phyloP scores from a whole-genome alignment of 2,329 filamentous ascomycete genomes.

The Didymella pinodella region DNA sequence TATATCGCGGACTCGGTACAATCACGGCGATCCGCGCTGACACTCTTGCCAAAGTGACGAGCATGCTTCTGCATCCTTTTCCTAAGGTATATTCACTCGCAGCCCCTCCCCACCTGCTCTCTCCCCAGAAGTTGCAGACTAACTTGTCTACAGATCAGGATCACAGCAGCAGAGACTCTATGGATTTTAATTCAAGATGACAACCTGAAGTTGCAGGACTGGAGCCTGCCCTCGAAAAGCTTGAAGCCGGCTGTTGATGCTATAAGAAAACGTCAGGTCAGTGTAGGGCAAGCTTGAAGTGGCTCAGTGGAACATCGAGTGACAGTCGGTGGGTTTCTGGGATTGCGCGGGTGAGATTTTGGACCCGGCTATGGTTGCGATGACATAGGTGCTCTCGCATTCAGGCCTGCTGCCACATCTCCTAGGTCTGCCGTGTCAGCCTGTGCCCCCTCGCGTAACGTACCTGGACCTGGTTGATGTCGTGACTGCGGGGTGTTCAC shows the following conservation, averaged over 20 bases:
- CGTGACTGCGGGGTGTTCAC: conserved; percentile 3
- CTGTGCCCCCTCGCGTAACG: conserved; percentile 2
- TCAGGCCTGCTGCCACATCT: neutral
- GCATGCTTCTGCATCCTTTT: conserved; percentile 82
- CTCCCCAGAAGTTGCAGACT: neutral
- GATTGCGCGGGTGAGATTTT: neutral
- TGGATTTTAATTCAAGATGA: conserved; percentile 50
- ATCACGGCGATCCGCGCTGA: conserved; percentile 60
- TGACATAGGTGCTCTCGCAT: neutral
- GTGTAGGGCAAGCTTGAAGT: conserved; percentile 5
- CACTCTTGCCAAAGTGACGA: conserved; percentile 73
- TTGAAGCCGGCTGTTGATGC: conserved; percentile 42
- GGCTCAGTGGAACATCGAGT: neutral
- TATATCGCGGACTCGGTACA: conserved; percentile 76
- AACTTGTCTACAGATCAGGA: conserved; percentile 35
- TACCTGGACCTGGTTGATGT: conserved; percentile 5
- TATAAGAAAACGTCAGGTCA: conserved; percentile 26
- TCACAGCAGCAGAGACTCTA: conserved; percentile 53
- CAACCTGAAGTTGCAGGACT: conserved; percentile 47
- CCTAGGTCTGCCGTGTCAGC: conserved; percentile 1
- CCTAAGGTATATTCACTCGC: conserved; percentile 65
- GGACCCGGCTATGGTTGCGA: neutral
- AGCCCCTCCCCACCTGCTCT: too few species aligned
- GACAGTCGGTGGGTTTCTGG: neutral
- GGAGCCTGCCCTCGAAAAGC: conserved; percentile 45